These are phyloP conservation scores for Chrysochromulina parva DNA, from an alignment of 78 protist species.

Conservation along the genomic window DNA sequence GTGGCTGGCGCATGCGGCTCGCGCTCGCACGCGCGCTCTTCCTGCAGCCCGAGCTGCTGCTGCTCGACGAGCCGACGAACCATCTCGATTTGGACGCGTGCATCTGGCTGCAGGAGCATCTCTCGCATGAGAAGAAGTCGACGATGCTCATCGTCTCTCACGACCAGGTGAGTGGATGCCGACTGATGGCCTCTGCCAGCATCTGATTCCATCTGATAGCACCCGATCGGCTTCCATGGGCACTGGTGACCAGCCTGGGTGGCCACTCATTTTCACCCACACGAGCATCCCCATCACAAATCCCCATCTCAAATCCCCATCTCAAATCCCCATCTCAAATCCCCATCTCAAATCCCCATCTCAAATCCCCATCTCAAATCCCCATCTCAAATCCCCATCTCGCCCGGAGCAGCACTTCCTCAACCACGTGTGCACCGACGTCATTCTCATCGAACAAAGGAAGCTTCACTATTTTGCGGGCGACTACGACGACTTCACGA, in stretches of 20 bases:
- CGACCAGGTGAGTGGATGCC: slow-evolving; percentile 77
- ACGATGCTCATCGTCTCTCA: slow-evolving; percentile 87
- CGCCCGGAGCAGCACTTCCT: slow-evolving; percentile 68
- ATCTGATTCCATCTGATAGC: too few relatives aligned
- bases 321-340: too few relatives aligned
- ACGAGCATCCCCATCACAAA: too few relatives aligned
- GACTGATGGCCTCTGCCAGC: background rate
- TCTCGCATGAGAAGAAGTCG: slow-evolving; percentile 49
- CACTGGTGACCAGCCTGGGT: too few relatives aligned
- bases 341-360: too few relatives aligned
- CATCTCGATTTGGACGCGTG: slow-evolving; percentile 78
- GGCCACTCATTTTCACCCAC: too few relatives aligned
- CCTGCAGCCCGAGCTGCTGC: slow-evolving; percentile 76
- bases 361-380: too few relatives aligned
- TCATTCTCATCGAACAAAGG: background rate
- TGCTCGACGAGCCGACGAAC: slow-evolving; percentile 96
- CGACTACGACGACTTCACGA: slow-evolving; percentile 30
- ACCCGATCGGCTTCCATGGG: too few relatives aligned
- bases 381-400: too few relatives aligned
- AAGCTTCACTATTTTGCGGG: background rate
- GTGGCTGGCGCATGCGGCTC: slow-evolving; percentile 96
- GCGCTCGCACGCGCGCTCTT: slow-evolving; percentile 89
- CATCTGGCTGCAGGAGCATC: slow-evolving; percentile 73
- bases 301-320: too few relatives aligned
- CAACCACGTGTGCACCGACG: slow-evolving; percentile 68